These are phyloP conservation scores for Wickerhamomyces bovis DNA, from an alignment of 805 yeast species.

Conservation along the genomic window DNA sequence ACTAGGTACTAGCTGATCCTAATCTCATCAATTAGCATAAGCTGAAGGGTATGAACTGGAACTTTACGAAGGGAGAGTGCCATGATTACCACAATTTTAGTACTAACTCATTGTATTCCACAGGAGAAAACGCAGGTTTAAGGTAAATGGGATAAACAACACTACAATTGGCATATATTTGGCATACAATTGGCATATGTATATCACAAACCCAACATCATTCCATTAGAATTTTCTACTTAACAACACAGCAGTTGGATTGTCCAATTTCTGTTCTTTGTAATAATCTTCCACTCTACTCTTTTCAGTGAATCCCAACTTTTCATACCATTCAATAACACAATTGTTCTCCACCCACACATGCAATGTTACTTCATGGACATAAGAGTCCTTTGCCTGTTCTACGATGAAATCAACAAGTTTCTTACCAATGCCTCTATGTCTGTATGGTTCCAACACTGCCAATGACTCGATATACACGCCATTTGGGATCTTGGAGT, in stretches of 20 bases:
- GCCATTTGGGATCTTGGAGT: constrained; percentile 43
- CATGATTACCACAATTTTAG: too few relatives aligned
- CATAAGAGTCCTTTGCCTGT: constrained; percentile 46
- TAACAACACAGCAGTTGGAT: constrained; percentile 43
- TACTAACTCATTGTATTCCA: too few relatives aligned
- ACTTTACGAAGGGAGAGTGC: too few relatives aligned
- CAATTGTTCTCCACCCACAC: constrained; percentile 40
- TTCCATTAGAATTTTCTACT: constrained; percentile 24
- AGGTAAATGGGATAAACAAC: too few relatives aligned
- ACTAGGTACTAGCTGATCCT: too few relatives aligned
- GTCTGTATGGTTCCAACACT: constrained; percentile 59
- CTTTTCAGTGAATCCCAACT: constrained; percentile 40
- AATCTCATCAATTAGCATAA: too few relatives aligned
- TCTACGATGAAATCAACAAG: constrained; percentile 52
- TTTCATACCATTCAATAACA: constrained; percentile 45
- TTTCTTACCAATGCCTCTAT: constrained; percentile 53
- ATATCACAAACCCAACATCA: background rate
- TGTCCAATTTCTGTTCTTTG: constrained; percentile 35
- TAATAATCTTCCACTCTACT: constrained; percentile 40
- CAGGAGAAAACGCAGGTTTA: too few relatives aligned
- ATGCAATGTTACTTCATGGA: constrained; percentile 49
- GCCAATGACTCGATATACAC: constrained; percentile 64
- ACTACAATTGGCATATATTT: too few relatives aligned
- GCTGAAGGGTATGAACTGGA: too few relatives aligned
- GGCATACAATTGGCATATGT: too few relatives aligned